Evolutionary conservation across 2,329 filamentous ascomycete genomes (phyloP).

Genomic region (Anisogramma anomala): DNA sequence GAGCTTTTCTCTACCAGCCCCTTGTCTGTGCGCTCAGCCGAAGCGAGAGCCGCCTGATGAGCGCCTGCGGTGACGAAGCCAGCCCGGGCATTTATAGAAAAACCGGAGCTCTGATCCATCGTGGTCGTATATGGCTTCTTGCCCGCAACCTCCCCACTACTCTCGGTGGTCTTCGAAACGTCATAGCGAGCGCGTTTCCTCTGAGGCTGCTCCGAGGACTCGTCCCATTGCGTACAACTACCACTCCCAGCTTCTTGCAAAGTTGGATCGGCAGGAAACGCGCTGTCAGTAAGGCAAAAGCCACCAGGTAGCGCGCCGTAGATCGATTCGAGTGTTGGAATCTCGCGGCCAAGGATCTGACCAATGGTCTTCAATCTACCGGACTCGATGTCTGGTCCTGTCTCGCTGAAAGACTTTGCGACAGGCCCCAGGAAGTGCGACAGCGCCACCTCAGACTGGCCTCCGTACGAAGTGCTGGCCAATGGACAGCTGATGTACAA

Average conservation of each 20-base stretch:
- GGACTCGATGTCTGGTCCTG: conserved; percentile 59
- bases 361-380: conserved; percentile 54
- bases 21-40: conserved; percentile 22
- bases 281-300: conserved; percentile 52
- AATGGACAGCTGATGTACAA: conserved; percentile 76
- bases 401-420: conserved; percentile 38
- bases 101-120: conserved; percentile 46
- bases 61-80: conserved; percentile 53
- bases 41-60: conserved; percentile 33
- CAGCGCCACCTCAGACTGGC: conserved; percentile 46
- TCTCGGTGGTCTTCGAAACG: conserved; percentile 20
- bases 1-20: conserved; percentile 19
- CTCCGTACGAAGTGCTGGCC: conserved; percentile 47
- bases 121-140: conserved; percentile 43
- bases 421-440: conserved; percentile 60
- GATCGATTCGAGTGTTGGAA: conserved; percentile 45
- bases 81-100: conserved; percentile 45
- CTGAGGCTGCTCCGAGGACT: conserved; percentile 21
- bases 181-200: conserved; percentile 20
- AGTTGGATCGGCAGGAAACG: conserved; percentile 53
- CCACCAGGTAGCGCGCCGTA: conserved; percentile 40
- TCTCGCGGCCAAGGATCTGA: conserved; percentile 54
- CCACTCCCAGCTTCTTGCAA: not conserved
- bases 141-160: conserved; percentile 25
- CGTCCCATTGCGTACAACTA: conserved; percentile 20